Base-by-base conservation (phyloP, 352 stramenopile genomes). In the Phytophthora pinifolia region DNA sequence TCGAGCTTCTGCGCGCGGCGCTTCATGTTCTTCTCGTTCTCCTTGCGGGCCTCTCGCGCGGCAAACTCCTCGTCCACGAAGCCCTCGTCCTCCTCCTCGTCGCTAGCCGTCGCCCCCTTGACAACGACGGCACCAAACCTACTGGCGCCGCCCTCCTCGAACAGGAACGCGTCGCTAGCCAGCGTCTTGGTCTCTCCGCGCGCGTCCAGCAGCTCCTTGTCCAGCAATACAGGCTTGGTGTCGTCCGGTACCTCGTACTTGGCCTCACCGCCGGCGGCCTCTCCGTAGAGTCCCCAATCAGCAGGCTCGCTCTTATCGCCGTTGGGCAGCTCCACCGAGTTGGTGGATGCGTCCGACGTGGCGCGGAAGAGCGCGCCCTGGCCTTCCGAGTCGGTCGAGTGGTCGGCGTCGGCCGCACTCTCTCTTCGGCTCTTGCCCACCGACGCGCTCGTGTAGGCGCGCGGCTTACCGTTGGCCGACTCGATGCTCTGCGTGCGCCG, bases 1-100 rank as follows among this genome's bases (percentile, higher is more conserved):
- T 90, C 79, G 44, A 90, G 71, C 34, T 90, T 90, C 56, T 84
- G 75, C 18, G 67, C 69, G 14, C 76, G 75, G 14, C 70, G 67
- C 33, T 67, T 62, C 62, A 70, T 66, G 22, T 77, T 65, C 55
- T 84, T 85, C 45, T 86, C 67, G 41, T 79, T 79, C 34, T 84
- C 50, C 61, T 84, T 71, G 14, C 70, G 64, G 9, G 76, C 74
- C 20, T 73, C 52, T 1, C 70, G 69, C 33, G 69, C 73, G 4
- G 55, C 61, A 9, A 80, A 65, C 22, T 72, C 60, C 30, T 78
- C 67, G 37, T 90, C 79, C 12, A 87, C 65, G 53, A 87, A 80
- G 18, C 88, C 72, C 3, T 52, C 55, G 20, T 79, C 64, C 0
- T 70, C 72, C 20, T 72, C 46, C 1, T 54, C 53, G 2, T 68